Evolutionary conservation across 1,139 yeast genomes (phyloP).

Genomic region (Yamadazyma jaroonii): DNA sequence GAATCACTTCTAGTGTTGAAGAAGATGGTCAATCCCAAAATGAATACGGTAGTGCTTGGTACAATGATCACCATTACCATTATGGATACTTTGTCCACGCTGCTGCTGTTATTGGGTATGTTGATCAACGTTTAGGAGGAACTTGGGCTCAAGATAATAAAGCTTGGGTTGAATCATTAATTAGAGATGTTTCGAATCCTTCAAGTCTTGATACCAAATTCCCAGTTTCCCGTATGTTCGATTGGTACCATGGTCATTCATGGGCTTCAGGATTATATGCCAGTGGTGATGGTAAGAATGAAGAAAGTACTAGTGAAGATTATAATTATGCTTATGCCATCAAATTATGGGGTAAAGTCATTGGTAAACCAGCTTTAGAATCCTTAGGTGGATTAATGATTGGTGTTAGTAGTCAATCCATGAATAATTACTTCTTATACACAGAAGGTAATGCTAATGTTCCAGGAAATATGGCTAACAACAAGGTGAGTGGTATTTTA

Average conservation of each 20-base stretch:
- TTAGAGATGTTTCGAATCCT: slow-evolving; percentile 81
- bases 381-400: slow-evolving; percentile 77
- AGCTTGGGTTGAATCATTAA: slow-evolving; percentile 36
- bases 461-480: slow-evolving; percentile 55
- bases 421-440: slow-evolving; percentile 62
- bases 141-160: slow-evolving; percentile 65
- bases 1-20: slow-evolving; percentile 58
- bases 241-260: slow-evolving; percentile 81
- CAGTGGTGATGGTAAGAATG: slow-evolving; percentile 73
- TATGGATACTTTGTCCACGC: slow-evolving; percentile 77
- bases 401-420: slow-evolving; percentile 57
- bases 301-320: slow-evolving; percentile 81
- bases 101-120: slow-evolving; percentile 69
- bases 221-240: slow-evolving; percentile 77
- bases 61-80: slow-evolving; percentile 82
- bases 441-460: slow-evolving; percentile 54
- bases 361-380: slow-evolving; percentile 72
- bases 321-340: slow-evolving; percentile 78
- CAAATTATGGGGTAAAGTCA: slow-evolving; percentile 75
- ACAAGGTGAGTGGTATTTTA: slow-evolving; percentile 73
- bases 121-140: slow-evolving; percentile 59
- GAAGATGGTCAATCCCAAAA: slow-evolving; percentile 34
- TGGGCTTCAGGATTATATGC: slow-evolving; percentile 79
- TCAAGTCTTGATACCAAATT: slow-evolving; percentile 56
- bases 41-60: slow-evolving; percentile 61